Evolutionary conservation across 345 rosid species (phyloP).

Genomic region (Gossypium turneri): DNA sequence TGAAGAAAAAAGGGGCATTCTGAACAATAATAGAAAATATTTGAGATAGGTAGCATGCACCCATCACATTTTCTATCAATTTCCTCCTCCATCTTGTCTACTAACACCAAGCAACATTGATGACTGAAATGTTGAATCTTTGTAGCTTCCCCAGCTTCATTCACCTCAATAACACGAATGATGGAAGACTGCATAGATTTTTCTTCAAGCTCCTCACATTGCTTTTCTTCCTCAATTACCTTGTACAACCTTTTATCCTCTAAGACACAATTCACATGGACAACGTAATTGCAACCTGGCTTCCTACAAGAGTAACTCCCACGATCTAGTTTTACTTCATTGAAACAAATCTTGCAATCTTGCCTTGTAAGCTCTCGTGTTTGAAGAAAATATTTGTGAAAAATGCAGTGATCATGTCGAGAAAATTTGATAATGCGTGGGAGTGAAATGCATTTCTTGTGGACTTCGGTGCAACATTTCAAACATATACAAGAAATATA

Average conservation of each 20-base stretch:
- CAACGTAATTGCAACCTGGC: slow-evolving; percentile 9
- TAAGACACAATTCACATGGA: slow-evolving; percentile 26
- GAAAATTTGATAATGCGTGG: neutral
- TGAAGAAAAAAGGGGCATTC: no score
- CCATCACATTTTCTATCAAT: neutral
- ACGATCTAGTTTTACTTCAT: neutral
- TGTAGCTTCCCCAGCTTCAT: neutral
- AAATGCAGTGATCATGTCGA: slow-evolving; percentile 6
- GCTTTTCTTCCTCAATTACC: neutral
- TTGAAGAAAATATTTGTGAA: neutral
- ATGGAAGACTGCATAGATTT: neutral
- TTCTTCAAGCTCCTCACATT: no score
- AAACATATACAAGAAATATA: slow-evolving; percentile 13
- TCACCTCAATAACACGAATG: neutral
- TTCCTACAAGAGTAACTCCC: slow-evolving; percentile 21
- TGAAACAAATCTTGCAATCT: slow-evolving; percentile 12
- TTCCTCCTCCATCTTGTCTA: neutral
- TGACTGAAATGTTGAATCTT: neutral
- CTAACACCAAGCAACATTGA: neutral
- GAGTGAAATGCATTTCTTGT: neutral
- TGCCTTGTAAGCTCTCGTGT: neutral
- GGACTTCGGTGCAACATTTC: neutral
- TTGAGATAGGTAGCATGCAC: neutral
- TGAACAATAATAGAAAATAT: no score
- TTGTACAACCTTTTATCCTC: neutral